phyloP scores from a whole-genome alignment of 2,329 filamentous ascomycete species.

The Fusarium albidum region DNA sequence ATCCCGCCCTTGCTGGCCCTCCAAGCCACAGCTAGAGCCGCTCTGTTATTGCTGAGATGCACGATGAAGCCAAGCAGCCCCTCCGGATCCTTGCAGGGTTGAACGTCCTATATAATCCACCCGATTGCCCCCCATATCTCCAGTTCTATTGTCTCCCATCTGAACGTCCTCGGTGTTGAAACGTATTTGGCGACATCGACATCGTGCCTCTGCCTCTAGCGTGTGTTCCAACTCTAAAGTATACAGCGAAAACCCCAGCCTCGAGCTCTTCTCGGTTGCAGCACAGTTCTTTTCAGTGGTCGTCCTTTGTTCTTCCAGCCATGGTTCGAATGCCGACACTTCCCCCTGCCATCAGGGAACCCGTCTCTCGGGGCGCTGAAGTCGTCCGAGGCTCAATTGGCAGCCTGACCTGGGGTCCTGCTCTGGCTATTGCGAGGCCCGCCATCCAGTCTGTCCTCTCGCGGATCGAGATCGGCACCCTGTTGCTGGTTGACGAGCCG shows the following conservation, averaged over 20 bases:
- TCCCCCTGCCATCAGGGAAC: conserved; percentile 48
- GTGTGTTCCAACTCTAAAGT: no score
- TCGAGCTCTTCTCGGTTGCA: background rate
- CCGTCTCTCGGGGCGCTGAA: conserved; percentile 51
- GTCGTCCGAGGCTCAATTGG: conserved; percentile 53
- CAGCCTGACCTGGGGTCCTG: conserved; percentile 57
- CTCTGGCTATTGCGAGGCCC: conserved; percentile 55
- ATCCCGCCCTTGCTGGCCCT: background rate
- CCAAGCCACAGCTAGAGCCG: background rate
- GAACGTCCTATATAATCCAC: background rate
- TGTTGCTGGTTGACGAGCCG: conserved; percentile 58
- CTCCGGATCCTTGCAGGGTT: background rate
- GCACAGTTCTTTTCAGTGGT: background rate
- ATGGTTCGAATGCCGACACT: conserved; percentile 43
- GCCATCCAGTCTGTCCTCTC: conserved; percentile 55
- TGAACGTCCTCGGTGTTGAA: no score
- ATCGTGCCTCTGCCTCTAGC: no score
- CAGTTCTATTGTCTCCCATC: no score
- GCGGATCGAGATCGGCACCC: conserved; percentile 56
- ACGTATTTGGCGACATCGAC: no score
- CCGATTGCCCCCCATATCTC: background rate
- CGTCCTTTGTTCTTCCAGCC: background rate
- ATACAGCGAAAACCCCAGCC: background rate
- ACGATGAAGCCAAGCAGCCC: background rate
- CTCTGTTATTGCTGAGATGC: background rate